Percentiles rank a stretch among this genome's conserved stretches.
Conservation (phyloP, 768 basidiomycete species). For the Zangia roseola region DNA sequence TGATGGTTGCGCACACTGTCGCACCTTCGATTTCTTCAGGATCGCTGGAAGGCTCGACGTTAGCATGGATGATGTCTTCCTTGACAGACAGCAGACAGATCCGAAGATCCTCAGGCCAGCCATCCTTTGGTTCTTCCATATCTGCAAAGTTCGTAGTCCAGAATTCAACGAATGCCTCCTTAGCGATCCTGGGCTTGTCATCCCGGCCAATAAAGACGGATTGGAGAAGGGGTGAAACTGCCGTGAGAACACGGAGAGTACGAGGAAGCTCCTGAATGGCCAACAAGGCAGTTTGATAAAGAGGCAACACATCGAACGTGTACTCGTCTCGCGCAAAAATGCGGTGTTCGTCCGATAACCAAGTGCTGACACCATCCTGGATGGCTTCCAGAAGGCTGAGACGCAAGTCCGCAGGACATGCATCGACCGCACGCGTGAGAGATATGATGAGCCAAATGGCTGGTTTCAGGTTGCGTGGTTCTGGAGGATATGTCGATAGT, state of each 20-base stretch:
- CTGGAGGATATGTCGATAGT: conserved; percentile 64
- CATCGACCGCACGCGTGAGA: conserved; percentile 51
- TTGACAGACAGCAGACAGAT: conserved; percentile 29
- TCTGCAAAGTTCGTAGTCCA: conserved; percentile 53
- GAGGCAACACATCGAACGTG: conserved; percentile 54
- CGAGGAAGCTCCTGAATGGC: conserved; percentile 48
- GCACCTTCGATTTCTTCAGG: conserved; percentile 22
- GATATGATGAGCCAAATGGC: conserved; percentile 64
- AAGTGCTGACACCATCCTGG: conserved; percentile 55
- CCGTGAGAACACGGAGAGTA: conserved; percentile 40
- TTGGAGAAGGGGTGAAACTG: conserved; percentile 50
- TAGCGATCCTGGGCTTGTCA: conserved; percentile 43
- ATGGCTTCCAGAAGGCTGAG: conserved; percentile 45
- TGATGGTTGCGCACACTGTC: conserved; percentile 3
- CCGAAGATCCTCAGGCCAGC: conserved; percentile 54
- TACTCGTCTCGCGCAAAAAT: conserved; percentile 56
- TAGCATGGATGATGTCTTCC: background rate
- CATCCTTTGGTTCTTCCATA: conserved; percentile 40
- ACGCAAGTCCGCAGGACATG: conserved; percentile 50
- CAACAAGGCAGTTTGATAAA: conserved; percentile 62
- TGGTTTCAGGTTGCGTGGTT: conserved; percentile 48
- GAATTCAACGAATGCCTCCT: conserved; percentile 58
- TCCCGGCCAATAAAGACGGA: conserved; percentile 55
- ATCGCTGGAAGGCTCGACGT: conserved; percentile 26
- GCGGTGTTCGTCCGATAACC: conserved; percentile 61